phyloP scores from a whole-genome alignment of 2,329 filamentous ascomycete species.

The Shiraia sp. region DNA sequence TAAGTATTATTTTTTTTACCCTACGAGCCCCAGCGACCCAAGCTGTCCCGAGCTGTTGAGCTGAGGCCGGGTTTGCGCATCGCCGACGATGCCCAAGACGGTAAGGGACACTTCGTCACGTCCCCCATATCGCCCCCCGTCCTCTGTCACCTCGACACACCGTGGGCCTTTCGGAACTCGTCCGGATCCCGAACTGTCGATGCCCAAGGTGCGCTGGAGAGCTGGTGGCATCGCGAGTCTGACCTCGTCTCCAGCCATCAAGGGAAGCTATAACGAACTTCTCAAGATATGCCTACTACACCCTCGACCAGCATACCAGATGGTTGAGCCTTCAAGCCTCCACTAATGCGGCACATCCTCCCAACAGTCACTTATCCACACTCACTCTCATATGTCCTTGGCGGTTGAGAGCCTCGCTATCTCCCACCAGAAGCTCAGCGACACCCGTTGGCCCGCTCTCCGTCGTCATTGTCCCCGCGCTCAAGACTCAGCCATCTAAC shows the following conservation, averaged over 20 bases:
- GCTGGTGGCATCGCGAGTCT: too few species aligned
- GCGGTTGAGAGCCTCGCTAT: constrained; percentile 22
- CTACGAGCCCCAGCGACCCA: constrained; percentile 26
- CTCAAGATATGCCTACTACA: background rate
- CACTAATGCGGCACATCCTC: constrained; percentile 5
- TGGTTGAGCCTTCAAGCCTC: constrained; percentile 5
- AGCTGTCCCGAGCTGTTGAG: constrained; percentile 43
- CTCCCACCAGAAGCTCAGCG: constrained; percentile 22
- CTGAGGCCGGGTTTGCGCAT: constrained; percentile 34
- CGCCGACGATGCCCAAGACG: constrained; percentile 35
- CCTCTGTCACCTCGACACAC: constrained; percentile 14
- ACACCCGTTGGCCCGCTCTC: constrained; percentile 14
- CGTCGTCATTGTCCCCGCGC: constrained; percentile 8
- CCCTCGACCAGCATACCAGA: background rate
- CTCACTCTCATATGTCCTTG: too few species aligned
- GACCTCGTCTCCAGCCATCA: too few species aligned
- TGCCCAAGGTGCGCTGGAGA: background rate
- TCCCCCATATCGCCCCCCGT: constrained; percentile 23
- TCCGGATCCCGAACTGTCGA: constrained; percentile 14
- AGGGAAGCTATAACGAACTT: background rate
- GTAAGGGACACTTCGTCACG: constrained; percentile 22
- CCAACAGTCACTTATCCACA: constrained; percentile 10
- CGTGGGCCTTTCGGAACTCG: constrained; percentile 19
- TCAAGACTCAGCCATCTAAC: background rate
- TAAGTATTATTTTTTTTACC: constrained; percentile 33